Evolutionary conservation across 495 filamentous ascomycete genomes (phyloP).

Genomic region (Daldinia caldariorum): DNA sequence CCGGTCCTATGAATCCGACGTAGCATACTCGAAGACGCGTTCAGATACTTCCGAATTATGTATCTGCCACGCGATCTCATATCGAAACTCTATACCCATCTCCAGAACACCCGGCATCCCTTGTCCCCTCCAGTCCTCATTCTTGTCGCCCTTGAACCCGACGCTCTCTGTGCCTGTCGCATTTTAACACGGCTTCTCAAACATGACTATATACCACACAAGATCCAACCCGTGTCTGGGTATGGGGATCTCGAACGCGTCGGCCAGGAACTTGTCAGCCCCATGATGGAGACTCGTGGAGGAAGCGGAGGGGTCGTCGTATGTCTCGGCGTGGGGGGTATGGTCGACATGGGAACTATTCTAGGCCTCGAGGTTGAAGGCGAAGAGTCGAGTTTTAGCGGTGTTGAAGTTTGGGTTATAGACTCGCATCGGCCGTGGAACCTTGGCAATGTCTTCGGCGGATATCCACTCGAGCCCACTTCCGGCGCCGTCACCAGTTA

Average conservation of each 20-base stretch:
- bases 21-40: constrained; percentile 50
- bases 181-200: constrained; percentile 91
- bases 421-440: constrained; percentile 96
- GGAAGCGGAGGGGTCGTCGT: constrained; percentile 87
- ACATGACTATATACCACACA: constrained; percentile 97
- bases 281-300: constrained; percentile 82
- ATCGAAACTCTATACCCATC: constrained; percentile 87
- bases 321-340: constrained; percentile 89
- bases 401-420: constrained; percentile 93
- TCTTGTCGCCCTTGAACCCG: constrained; percentile 91
- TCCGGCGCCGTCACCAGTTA: constrained; percentile 58
- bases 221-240: constrained; percentile 92
- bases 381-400: constrained; percentile 67
- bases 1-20: constrained; percentile 47
- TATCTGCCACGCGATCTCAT: constrained; percentile 93
- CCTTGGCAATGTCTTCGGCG: constrained; percentile 89
- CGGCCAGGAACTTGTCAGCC: constrained; percentile 77
- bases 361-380: constrained; percentile 71
- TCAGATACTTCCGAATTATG: constrained; percentile 65
- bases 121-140: constrained; percentile 91
- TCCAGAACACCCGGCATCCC: constrained; percentile 81
- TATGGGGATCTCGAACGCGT: constrained; percentile 87
- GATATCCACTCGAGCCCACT: constrained; percentile 62
- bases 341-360: constrained; percentile 82
- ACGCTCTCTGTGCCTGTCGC: constrained; percentile 93